Percentiles rank a stretch among this genome's conserved stretches.
Evolutionary conservation across 495 filamentous ascomycete genomes (phyloP).

Genomic region (Tuber brumale): DNA sequence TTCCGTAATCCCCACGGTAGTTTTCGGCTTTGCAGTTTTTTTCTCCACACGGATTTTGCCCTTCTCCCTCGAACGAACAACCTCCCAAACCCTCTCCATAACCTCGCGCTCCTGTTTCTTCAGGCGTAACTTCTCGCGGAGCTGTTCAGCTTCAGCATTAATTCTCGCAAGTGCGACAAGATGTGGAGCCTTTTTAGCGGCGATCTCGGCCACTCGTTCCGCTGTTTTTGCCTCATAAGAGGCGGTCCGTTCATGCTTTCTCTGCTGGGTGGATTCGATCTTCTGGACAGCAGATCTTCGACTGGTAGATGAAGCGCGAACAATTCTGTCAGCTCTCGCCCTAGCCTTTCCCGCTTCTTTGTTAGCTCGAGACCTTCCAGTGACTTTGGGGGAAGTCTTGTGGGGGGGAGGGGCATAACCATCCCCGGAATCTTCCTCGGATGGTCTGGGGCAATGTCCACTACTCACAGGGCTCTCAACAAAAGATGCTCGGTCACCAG

Average conservation of each 20-base stretch:
- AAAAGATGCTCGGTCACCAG: neutral
- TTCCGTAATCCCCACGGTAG: neutral
- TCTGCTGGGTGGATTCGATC: neutral
- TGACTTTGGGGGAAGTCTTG: neutral
- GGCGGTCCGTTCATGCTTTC: neutral
- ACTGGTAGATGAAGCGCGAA: neutral
- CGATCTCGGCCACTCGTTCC: neutral
- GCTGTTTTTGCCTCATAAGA: neutral
- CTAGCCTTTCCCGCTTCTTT: neutral
- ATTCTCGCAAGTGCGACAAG: neutral
- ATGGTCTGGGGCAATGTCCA: neutral
- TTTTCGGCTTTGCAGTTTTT: neutral
- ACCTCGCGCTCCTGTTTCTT: neutral
- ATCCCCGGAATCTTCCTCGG: neutral
- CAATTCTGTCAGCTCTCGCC: neutral
- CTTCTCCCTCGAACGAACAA: neutral
- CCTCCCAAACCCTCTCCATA: neutral
- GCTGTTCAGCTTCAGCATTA: neutral
- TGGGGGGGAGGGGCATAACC: neutral
- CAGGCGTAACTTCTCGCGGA: constrained; percentile 1
- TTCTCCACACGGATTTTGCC: neutral
- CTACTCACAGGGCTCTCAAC: neutral
- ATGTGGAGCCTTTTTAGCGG: neutral
- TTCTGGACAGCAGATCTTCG: neutral
- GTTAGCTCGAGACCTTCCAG: neutral